Percentiles rank a stretch among this genome's conserved stretches.
Conservation (phyloP, 345 rosid species). For the Eucalyptus polyanthemos region DNA sequence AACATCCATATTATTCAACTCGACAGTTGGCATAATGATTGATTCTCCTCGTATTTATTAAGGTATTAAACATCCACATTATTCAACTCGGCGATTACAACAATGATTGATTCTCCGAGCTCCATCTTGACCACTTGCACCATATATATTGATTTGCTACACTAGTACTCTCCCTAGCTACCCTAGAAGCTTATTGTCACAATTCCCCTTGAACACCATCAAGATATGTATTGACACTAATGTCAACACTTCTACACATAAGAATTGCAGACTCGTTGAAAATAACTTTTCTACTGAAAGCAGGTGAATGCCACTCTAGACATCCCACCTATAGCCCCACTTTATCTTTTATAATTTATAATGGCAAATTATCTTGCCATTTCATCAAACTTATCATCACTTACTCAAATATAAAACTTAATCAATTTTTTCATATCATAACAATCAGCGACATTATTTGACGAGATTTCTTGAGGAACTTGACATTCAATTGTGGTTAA, state of each 20-base stretch:
- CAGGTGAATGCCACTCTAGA: neutral
- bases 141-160: neutral
- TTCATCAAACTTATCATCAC: neutral
- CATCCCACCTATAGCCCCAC: neutral
- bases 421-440: neutral
- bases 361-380: neutral
- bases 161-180: neutral
- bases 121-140: neutral
- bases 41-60: too few species aligned
- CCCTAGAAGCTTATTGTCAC: neutral
- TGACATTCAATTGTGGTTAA: neutral
- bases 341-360: neutral
- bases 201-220: neutral
- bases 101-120: neutral
- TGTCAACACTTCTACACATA: neutral
- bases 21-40: too few species aligned
- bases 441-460: neutral
- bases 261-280: neutral
- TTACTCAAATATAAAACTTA: neutral
- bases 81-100: neutral
- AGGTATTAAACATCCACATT: neutral
- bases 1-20: neutral
- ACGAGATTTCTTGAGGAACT: neutral
- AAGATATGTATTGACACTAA: neutral
- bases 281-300: neutral